phyloP scores from a whole-genome alignment of 75 land plant species.

The Isoetes taiwanensis region DNA sequence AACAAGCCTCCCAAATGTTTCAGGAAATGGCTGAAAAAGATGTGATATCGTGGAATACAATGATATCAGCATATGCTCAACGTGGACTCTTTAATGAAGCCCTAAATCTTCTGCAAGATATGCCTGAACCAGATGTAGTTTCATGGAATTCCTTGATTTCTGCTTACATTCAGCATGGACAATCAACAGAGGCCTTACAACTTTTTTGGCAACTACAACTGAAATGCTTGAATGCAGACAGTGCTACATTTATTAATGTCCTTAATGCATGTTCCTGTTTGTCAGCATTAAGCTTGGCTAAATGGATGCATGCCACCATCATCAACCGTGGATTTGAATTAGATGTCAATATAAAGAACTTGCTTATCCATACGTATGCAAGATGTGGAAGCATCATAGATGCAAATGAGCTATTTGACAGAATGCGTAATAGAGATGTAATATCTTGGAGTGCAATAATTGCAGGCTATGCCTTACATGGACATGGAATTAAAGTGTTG shows the following conservation, averaged over 20 bases:
- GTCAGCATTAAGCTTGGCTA: background rate
- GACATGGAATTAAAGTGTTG: conserved; percentile 12
- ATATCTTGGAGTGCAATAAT: conserved; percentile 41
- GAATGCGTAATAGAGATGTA: conserved; percentile 10
- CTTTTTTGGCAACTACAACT: too few relatives aligned
- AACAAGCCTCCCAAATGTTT: conserved; percentile 5
- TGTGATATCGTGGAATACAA: too few relatives aligned
- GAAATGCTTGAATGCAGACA: too few relatives aligned
- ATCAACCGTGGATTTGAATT: conserved; percentile 6
- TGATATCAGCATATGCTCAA: too few relatives aligned
- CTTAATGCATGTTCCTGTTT: conserved; percentile 5
- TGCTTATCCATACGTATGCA: conserved; percentile 12
- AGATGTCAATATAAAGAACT: conserved; percentile 6
- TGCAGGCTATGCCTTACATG: conserved; percentile 19
- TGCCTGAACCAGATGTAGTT: too few relatives aligned
- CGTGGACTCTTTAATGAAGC: too few relatives aligned
- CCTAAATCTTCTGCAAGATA: too few relatives aligned
- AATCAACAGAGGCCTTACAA: too few relatives aligned
- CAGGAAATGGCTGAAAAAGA: too few relatives aligned
- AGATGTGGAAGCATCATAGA: conserved; percentile 7
- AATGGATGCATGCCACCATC: background rate
- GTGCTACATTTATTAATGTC: background rate
- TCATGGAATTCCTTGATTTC: too few relatives aligned
- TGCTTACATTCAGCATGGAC: too few relatives aligned
- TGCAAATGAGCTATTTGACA: conserved; percentile 6